Evolutionary conservation across 139 green algal species (phyloP).

Genomic region (Pleodorina starrii): DNA sequence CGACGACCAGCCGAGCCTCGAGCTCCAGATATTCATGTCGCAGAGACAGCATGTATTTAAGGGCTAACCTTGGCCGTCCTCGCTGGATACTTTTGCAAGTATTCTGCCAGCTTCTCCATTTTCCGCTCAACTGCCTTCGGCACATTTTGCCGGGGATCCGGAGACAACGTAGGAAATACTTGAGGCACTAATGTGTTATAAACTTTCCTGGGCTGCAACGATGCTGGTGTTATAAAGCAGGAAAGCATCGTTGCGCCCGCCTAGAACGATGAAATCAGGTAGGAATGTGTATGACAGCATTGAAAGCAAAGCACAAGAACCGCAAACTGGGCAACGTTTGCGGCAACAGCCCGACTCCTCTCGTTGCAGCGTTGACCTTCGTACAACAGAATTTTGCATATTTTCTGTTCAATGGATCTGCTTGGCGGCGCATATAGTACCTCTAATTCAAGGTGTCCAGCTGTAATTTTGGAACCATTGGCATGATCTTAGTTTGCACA

Average conservation of each 20-base stretch:
- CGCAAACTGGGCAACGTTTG: no score
- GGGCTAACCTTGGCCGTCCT: constrained; percentile 69
- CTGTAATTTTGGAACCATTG: no score
- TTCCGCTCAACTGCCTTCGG: constrained; percentile 56
- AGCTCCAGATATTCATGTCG: neutral
- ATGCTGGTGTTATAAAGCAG: constrained; percentile 69
- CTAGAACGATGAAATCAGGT: neutral
- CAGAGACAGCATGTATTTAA: neutral
- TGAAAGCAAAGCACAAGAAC: no score
- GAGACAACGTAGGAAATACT: constrained; percentile 62
- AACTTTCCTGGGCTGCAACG: constrained; percentile 67
- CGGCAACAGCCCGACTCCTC: no score
- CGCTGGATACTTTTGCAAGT: constrained; percentile 66
- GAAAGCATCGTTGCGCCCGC: constrained; percentile 21
- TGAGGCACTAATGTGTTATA: constrained; percentile 74
- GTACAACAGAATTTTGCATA: no score
- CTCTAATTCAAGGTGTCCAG: no score
- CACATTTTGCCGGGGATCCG: constrained; percentile 56
- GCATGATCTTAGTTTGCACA: neutral
- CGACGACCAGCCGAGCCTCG: neutral
- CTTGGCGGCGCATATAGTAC: no score
- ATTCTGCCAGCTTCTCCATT: constrained; percentile 77
- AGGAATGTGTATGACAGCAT: neutral
- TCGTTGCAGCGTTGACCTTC: no score
- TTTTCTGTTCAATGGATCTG: no score